phyloP scores from a whole-genome alignment of 2,329 filamentous ascomycete species.

The Aspergillus ustus region DNA sequence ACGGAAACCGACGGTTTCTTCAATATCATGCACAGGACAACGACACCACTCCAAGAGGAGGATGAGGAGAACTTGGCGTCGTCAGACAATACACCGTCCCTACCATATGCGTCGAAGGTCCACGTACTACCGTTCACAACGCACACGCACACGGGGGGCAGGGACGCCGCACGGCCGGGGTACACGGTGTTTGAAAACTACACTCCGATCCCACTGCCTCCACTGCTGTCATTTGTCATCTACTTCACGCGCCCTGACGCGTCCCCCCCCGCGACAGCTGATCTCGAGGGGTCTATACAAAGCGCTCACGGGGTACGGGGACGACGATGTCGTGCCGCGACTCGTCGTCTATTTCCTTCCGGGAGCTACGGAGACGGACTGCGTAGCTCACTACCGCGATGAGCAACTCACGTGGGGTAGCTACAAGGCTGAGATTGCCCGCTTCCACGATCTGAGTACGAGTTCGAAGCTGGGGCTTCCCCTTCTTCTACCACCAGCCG shows the following conservation, averaged over 20 bases:
- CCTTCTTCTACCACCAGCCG: background rate
- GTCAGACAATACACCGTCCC: background rate
- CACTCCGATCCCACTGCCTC: too few relatives aligned
- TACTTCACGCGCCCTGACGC: too few relatives aligned
- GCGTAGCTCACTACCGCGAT: background rate
- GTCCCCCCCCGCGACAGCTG: background rate
- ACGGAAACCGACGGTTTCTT: background rate
- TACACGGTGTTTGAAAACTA: too few relatives aligned
- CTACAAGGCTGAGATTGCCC: background rate
- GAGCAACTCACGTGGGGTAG: background rate
- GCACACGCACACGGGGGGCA: too few relatives aligned
- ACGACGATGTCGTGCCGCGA: background rate
- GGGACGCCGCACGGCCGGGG: background rate
- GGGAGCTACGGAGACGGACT: background rate
- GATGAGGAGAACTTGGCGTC: background rate
- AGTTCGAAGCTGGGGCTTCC: background rate
- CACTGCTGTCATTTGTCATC: too few relatives aligned
- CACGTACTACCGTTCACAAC: background rate
- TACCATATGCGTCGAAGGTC: background rate
- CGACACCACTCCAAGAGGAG: background rate
- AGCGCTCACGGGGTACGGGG: background rate
- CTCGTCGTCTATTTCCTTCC: background rate
- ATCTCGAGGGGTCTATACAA: background rate
- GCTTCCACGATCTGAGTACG: background rate
- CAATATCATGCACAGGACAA: background rate